These are phyloP conservation scores for Dichotomopilus funicola DNA, from an alignment of 2,329 filamentous ascomycete genomes.

Conservation along the genomic window DNA sequence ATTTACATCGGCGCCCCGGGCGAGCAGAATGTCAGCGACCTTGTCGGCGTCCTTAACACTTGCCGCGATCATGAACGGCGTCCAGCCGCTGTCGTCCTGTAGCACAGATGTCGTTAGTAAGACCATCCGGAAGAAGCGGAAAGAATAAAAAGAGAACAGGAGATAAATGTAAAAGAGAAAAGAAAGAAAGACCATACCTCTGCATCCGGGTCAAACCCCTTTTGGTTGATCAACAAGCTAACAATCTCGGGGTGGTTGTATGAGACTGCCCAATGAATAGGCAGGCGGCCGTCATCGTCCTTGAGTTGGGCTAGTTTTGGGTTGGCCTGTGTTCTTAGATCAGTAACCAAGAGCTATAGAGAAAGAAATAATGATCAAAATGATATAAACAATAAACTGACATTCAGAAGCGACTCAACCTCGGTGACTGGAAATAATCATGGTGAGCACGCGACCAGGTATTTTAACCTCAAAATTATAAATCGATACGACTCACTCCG, in stretches of 20 bases:
- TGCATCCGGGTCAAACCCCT: conserved; percentile 76
- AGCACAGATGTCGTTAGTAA: not conserved
- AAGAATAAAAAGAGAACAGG: no score
- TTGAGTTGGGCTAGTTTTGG: conserved; percentile 64
- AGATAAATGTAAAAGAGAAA: no score
- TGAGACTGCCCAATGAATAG: conserved; percentile 90
- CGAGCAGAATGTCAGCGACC: conserved; percentile 60
- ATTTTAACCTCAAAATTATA: not conserved
- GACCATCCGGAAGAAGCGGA: no score
- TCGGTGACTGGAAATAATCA: conserved; percentile 45
- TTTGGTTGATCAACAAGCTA: conserved; percentile 60
- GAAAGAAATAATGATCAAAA: not conserved
- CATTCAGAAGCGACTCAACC: conserved; percentile 69
- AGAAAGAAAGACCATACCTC: conserved; percentile 44
- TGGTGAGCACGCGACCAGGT: conserved; percentile 4
- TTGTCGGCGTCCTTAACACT: conserved; percentile 66
- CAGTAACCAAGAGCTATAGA: not conserved
- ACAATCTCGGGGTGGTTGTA: conserved; percentile 74
- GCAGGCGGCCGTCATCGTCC: conserved; percentile 82
- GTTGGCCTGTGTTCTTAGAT: conserved; percentile 53
- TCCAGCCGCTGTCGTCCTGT: conserved; percentile 74
- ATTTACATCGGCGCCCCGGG: conserved; percentile 65
- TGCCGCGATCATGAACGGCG: conserved; percentile 74
- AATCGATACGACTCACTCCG: conserved; percentile 51
- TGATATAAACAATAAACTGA: conserved; percentile 35